Evolutionary conservation across 2,329 filamentous ascomycete species (phyloP).

Genomic region (Botrytis tulipae): DNA sequence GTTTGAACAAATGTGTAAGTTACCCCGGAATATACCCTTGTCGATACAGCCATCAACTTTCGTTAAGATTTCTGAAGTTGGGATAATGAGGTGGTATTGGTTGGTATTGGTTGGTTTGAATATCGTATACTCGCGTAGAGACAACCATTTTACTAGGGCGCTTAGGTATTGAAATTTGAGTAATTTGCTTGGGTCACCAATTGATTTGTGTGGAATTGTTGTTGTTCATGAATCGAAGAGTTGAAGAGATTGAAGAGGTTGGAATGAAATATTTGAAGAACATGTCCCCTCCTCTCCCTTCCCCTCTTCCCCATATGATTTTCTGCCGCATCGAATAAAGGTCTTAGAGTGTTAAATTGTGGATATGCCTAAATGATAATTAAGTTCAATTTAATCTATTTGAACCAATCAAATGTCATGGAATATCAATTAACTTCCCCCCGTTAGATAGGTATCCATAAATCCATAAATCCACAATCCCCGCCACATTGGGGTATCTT

Average conservation of each 20-base stretch:
- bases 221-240: neutral
- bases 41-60: neutral
- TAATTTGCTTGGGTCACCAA: neutral
- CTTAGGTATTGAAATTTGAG: neutral
- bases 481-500: neutral
- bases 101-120: neutral
- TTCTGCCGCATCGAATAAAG: neutral
- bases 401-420: neutral
- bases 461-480: neutral
- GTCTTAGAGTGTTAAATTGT: neutral
- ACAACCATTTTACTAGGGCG: neutral
- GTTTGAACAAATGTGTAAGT: neutral
- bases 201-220: neutral
- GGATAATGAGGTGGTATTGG: neutral
- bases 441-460: neutral
- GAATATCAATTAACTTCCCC: neutral
- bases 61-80: neutral
- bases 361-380: neutral
- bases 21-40: slow-evolving; percentile 14
- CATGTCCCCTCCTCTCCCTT: neutral
- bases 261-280: neutral
- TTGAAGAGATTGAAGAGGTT: neutral
- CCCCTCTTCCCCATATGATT: neutral
- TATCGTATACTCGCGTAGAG: neutral
- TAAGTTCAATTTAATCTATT: neutral